Evolutionary conservation across 139 green algal species (phyloP).

Genomic region (Spirogloea muscicola): DNA sequence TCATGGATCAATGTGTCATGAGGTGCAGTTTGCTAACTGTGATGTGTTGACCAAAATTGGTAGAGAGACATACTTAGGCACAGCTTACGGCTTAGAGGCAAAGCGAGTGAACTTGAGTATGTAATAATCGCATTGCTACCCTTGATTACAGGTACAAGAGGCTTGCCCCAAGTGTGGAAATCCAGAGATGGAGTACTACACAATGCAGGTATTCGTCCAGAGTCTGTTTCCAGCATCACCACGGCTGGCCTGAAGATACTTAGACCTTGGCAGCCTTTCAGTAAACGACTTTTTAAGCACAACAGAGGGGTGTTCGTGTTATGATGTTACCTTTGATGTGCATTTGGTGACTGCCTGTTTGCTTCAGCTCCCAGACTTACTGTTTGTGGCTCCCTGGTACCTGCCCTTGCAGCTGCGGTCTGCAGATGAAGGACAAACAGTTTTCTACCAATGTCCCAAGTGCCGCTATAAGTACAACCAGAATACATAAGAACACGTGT

Average conservation of each 20-base stretch:
- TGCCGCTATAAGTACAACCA: constrained; percentile 53
- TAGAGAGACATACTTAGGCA: too few relatives aligned
- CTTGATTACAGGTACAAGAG: constrained; percentile 57
- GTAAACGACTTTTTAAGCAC: background rate
- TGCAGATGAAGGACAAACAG: constrained; percentile 60
- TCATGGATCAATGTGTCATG: too few relatives aligned
- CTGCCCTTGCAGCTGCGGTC: constrained; percentile 52
- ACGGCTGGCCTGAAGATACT: too few relatives aligned
- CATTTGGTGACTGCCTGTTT: too few relatives aligned
- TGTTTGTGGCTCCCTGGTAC: background rate
- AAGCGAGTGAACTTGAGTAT: too few relatives aligned
- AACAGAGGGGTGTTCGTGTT: background rate
- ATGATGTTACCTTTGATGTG: background rate
- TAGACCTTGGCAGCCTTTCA: too few relatives aligned
- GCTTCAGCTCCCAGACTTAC: background rate
- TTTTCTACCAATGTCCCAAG: constrained; percentile 63
- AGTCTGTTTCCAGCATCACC: too few relatives aligned
- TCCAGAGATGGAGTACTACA: constrained; percentile 59
- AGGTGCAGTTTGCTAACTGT: too few relatives aligned
- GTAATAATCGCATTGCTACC: too few relatives aligned
- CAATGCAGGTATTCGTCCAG: constrained; percentile 56
- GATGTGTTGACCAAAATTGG: too few relatives aligned
- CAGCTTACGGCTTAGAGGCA: too few relatives aligned
- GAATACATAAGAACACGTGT: constrained; percentile 49
- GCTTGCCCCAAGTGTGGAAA: constrained; percentile 55